phyloP scores from a whole-genome alignment of 202 grass and related monocot species.

The Cymbopogon flexuosus region DNA sequence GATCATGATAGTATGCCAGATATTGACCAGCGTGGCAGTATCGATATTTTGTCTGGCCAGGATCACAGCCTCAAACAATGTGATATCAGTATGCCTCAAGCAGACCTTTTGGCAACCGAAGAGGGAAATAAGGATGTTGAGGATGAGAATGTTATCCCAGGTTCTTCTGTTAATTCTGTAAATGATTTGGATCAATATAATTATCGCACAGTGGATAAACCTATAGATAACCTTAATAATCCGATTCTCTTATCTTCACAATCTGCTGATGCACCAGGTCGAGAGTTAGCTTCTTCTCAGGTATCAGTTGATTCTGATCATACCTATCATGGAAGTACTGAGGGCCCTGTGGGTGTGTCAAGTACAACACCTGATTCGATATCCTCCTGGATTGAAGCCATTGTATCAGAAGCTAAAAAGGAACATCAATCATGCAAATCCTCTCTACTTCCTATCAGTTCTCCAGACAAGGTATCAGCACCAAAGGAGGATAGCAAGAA shows the following conservation, averaged over 20 bases:
- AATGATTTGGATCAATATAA: conserved; percentile 25
- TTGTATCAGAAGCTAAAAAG: conserved; percentile 45
- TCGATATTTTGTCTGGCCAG: conserved; percentile 29
- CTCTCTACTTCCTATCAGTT: conserved; percentile 16
- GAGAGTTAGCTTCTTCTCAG: conserved; percentile 33
- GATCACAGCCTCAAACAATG: conserved; percentile 31
- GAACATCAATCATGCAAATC: conserved; percentile 32
- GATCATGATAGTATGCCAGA: conserved; percentile 33
- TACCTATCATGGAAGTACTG: conserved; percentile 21
- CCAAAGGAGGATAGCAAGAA: conserved; percentile 26
- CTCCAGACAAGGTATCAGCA: conserved; percentile 24
- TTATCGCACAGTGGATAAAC: conserved; percentile 20
- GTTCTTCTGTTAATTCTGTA: conserved; percentile 28
- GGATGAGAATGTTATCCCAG: conserved; percentile 13
- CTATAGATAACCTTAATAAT: conserved; percentile 15
- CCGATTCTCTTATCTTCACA: conserved; percentile 29
- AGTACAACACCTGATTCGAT: conserved; percentile 27
- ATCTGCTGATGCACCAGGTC: conserved; percentile 29
- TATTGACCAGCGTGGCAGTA: conserved; percentile 25
- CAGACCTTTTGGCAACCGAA: conserved; percentile 27
- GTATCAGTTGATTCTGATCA: conserved; percentile 32
- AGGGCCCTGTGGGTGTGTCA: conserved; percentile 24
- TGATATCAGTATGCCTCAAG: conserved; percentile 16
- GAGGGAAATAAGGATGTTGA: conserved; percentile 19
- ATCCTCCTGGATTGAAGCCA: conserved; percentile 36